These are phyloP conservation scores for Fusarium setosum DNA, from an alignment of 2,329 filamentous ascomycete genomes.

Conservation along the genomic window DNA sequence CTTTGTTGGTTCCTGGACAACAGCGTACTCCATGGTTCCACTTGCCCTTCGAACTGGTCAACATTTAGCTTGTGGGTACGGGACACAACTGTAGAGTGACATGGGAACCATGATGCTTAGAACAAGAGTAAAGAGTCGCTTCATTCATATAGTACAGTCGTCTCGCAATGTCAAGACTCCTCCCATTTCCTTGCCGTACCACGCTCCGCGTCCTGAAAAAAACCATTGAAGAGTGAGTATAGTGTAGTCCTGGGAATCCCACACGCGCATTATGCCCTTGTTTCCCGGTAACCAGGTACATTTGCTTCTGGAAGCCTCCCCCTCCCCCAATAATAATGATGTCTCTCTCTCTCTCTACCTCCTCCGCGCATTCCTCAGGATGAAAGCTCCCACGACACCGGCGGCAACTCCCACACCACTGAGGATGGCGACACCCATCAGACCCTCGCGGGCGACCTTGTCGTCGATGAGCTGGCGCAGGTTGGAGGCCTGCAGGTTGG, in stretches of 20 bases:
- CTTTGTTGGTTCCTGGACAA: not conserved
- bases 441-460: slow-evolving; percentile 92
- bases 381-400: slow-evolving; percentile 89
- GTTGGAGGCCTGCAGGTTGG: slow-evolving; percentile 90
- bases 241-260: slow-evolving; percentile 23
- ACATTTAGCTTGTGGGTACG: not conserved
- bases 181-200: slow-evolving; percentile 13
- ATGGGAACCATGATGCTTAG: not conserved
- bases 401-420: slow-evolving; percentile 93
- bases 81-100: not conserved
- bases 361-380: slow-evolving; percentile 81
- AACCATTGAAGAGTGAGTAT: slow-evolving; percentile 24
- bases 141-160: slow-evolving; percentile 41
- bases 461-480: slow-evolving; percentile 91
- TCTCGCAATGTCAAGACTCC: slow-evolving; percentile 34
- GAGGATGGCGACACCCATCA: slow-evolving; percentile 94
- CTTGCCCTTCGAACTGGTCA: not conserved
- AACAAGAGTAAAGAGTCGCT: slow-evolving; percentile 25
- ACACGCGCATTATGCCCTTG: slow-evolving; percentile 14
- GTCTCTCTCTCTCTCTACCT: slow-evolving; percentile 49
- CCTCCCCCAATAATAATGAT: too few relatives aligned
- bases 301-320: too few relatives aligned
- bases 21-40: not conserved
- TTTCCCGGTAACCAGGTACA: not conserved
- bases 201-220: slow-evolving; percentile 22